Conservation (phyloP, 2,329 filamentous ascomycete species). For the Fusarium sp. region DNA sequence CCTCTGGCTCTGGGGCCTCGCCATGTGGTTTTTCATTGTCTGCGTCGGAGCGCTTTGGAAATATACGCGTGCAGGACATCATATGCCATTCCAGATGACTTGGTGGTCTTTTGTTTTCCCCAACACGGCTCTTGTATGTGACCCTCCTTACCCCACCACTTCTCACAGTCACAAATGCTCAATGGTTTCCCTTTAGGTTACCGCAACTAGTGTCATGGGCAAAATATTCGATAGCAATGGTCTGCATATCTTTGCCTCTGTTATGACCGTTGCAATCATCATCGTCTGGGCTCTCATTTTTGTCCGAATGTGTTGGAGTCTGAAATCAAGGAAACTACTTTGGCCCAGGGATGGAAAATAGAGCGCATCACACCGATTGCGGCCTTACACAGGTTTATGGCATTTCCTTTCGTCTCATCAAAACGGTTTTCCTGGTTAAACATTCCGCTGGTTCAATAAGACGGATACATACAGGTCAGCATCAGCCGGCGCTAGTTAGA, state of each 20-base stretch:
- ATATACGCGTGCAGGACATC: constrained; percentile 67
- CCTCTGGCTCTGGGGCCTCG: constrained; percentile 86
- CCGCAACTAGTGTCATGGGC: constrained; percentile 79
- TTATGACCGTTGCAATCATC: constrained; percentile 74
- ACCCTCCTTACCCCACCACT: neutral
- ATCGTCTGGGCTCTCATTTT: constrained; percentile 77
- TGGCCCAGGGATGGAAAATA: constrained; percentile 74
- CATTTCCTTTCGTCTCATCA: neutral
- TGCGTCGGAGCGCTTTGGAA: constrained; percentile 81
- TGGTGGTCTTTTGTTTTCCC: constrained; percentile 89
- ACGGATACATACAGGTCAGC: neutral
- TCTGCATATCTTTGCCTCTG: constrained; percentile 75
- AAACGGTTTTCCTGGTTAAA: neutral
- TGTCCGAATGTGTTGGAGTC: constrained; percentile 76
- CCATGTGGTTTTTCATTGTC: constrained; percentile 86
- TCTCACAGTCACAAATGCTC: neutral
- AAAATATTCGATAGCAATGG: constrained; percentile 69
- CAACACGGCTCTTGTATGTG: constrained; percentile 74
- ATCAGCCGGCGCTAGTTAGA: neutral
- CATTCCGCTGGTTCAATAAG: neutral
- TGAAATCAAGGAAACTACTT: constrained; percentile 74
- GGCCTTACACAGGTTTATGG: neutral
- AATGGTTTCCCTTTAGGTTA: constrained; percentile 54
- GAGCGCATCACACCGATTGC: neutral
- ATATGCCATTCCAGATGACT: constrained; percentile 83